Conservation (phyloP, 2,329 filamentous ascomycete genomes). For the Paecilomyces niveus region DNA sequence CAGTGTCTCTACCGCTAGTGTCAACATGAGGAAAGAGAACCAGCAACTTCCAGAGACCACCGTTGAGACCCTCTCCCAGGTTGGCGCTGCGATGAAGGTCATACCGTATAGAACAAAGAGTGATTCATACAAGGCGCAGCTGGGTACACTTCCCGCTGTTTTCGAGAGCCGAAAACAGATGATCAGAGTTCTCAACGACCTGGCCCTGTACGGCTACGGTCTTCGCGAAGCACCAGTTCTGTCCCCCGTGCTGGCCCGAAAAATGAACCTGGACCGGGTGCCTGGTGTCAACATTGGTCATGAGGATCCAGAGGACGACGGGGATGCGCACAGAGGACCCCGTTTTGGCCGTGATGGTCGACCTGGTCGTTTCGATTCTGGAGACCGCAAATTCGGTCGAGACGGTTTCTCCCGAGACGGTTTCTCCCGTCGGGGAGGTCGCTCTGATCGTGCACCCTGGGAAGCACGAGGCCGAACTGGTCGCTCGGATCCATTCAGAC, state of each 20-base stretch:
- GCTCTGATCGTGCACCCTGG: neutral
- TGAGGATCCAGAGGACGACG: neutral
- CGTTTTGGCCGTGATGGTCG: neutral
- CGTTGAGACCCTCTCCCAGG: constrained; percentile 20
- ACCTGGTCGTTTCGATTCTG: neutral
- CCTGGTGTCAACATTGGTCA: constrained; percentile 16
- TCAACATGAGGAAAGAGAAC: constrained; percentile 27
- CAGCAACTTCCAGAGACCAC: constrained; percentile 9
- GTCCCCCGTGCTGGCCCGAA: constrained; percentile 12
- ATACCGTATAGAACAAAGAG: constrained; percentile 19
- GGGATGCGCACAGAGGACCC: neutral
- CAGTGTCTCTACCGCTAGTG: constrained; percentile 34
- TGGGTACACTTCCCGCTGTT: constrained; percentile 13
- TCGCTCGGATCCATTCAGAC: neutral
- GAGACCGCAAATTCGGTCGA: neutral
- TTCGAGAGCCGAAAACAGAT: constrained; percentile 31
- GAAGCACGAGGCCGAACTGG: neutral
- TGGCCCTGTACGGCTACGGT: constrained; percentile 42
- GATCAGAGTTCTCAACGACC: constrained; percentile 38
- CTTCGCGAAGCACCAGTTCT: constrained; percentile 34
- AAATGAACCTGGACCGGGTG: constrained; percentile 20
- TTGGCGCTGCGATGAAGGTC: constrained; percentile 36
- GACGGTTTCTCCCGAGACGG: neutral
- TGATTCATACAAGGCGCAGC: constrained; percentile 21
- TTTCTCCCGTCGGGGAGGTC: neutral